A percentile compares a stretch with the other conserved stretches of the same genome.
Conservation (phyloP, 148 eudicot species). For the Fagopyrum homotropicum region DNA sequence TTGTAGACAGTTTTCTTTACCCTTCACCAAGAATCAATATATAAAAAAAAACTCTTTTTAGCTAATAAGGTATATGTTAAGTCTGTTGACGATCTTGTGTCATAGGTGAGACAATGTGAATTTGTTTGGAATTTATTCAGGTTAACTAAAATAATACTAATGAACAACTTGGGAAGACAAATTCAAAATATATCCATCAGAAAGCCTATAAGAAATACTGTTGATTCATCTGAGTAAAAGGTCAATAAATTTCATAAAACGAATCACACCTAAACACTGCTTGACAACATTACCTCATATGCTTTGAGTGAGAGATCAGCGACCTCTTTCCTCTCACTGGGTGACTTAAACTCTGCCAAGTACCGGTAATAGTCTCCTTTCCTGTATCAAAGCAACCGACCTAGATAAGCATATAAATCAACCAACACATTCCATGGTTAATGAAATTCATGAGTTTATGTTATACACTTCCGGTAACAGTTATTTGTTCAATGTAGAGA, state of each 20-base stretch:
- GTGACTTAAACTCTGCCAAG: conserved; percentile 33
- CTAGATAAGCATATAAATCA: background rate
- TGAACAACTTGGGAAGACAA: background rate
- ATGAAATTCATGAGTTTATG: background rate
- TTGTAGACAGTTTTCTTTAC: background rate
- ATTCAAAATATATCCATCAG: background rate
- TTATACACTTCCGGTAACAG: background rate
- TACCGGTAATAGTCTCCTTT: conserved; percentile 40
- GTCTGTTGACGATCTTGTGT: background rate
- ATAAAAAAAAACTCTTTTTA: background rate
- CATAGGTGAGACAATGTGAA: background rate
- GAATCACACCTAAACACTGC: background rate
- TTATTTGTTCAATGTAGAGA: background rate
- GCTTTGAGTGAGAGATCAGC: conserved; percentile 35
- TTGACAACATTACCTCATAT: conserved; percentile 24
- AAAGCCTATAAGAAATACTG: background rate
- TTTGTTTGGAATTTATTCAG: background rate
- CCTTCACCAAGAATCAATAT: background rate
- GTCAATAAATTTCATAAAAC: background rate
- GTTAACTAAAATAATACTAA: background rate
- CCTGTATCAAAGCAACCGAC: conserved; percentile 23
- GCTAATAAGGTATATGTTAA: background rate
- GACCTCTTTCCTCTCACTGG: conserved; percentile 31
- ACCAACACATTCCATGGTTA: background rate
- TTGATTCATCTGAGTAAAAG: background rate